Evolutionary conservation across 768 basidiomycete species (phyloP).

Genomic region (Suillus clintonianus): DNA sequence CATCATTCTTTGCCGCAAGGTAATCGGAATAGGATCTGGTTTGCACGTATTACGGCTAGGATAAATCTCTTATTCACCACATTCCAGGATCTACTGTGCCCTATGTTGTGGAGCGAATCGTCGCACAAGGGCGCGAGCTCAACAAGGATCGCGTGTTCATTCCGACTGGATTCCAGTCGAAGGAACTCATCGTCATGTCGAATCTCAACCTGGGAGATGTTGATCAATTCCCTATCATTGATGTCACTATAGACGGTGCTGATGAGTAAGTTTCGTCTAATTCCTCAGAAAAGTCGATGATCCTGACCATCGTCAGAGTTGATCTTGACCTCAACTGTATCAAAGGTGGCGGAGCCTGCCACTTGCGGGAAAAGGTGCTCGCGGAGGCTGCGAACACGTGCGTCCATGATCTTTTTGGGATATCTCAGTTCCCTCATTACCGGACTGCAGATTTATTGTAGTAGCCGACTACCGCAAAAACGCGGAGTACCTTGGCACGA

Average conservation of each 20-base stretch:
- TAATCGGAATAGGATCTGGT: constrained; percentile 91
- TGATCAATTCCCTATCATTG: constrained; percentile 84
- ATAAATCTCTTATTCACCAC: not conserved
- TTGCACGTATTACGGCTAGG: not conserved
- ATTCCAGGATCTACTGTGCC: constrained; percentile 84
- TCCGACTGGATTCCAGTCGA: constrained; percentile 96
- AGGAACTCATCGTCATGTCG: constrained; percentile 86
- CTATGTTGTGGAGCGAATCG: constrained; percentile 94
- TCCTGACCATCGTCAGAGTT: constrained; percentile 53
- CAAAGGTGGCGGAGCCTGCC: constrained; percentile 97
- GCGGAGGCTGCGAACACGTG: constrained; percentile 93
- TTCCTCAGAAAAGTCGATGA: not conserved
- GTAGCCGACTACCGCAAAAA: constrained; percentile 98
- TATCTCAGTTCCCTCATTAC: not conserved
- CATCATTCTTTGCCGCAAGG: constrained; percentile 39
- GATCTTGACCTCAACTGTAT: constrained; percentile 87
- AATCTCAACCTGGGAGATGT: constrained; percentile 83
- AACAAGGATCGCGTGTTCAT: constrained; percentile 88
- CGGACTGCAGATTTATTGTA: constrained; percentile 67
- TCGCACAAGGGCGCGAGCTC: constrained; percentile 72
- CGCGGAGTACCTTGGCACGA: constrained; percentile 75
- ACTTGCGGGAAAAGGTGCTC: constrained; percentile 94
- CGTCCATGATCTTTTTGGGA: constrained; percentile 13
- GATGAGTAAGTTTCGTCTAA: constrained; percentile 70
- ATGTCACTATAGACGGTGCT: constrained; percentile 97